These are phyloP conservation scores for Pleurotus tuber-regium DNA, from an alignment of 768 basidiomycete genomes.

Conservation along the genomic window DNA sequence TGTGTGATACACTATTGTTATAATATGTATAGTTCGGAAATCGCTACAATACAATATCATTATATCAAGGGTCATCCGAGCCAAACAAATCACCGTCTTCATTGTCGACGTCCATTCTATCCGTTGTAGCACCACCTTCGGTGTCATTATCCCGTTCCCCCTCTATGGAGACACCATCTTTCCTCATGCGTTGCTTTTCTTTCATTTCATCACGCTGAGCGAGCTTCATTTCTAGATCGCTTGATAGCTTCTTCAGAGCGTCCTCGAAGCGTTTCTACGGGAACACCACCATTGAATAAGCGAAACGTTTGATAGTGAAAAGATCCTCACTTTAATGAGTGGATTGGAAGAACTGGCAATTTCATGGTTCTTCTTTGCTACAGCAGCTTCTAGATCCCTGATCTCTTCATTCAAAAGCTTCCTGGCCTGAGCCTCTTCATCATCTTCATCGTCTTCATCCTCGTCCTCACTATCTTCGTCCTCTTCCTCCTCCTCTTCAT, in stretches of 20 bases:
- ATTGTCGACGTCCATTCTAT: conserved; percentile 12
- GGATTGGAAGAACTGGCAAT: conserved; percentile 83
- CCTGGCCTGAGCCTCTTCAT: conserved; percentile 74
- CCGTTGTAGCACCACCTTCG: conserved; percentile 27
- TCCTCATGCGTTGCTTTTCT: conserved; percentile 68
- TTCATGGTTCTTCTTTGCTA: conserved; percentile 81
- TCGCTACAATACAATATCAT: not conserved
- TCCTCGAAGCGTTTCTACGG: conserved; percentile 89
- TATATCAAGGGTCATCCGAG: conserved; percentile 35
- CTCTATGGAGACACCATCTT: conserved; percentile 57
- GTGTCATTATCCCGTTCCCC: conserved; percentile 29
- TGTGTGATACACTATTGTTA: conserved; percentile 45
- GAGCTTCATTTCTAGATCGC: conserved; percentile 83
- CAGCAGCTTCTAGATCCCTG: conserved; percentile 82
- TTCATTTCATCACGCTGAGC: conserved; percentile 78
- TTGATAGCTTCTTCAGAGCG: conserved; percentile 81
- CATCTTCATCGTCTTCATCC: conserved; percentile 81
- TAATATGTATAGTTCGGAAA: conserved; percentile 20
- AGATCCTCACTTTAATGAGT: conserved; percentile 78
- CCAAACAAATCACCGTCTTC: conserved; percentile 47
- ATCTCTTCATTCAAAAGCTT: conserved; percentile 88
- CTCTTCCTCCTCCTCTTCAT: conserved; percentile 59
- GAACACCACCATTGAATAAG: not conserved
- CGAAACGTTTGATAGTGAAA: conserved; percentile 2
- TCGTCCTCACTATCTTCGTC: conserved; percentile 70